Base-by-base conservation (phyloP, 176 grass and related monocot species). In the Musa beccarii region DNA sequence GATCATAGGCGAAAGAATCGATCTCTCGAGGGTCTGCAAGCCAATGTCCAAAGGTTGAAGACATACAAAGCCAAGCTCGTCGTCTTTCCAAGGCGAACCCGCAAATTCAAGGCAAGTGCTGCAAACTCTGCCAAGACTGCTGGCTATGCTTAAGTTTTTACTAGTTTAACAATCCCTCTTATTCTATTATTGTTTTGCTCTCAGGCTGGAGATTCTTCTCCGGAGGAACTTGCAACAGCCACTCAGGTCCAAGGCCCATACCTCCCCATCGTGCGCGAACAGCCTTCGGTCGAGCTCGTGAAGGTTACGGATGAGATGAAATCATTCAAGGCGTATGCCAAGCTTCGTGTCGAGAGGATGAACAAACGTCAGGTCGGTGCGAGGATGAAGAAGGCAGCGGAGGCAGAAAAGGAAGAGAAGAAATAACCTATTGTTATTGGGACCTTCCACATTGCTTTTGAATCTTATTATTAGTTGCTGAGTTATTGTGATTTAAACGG, bases 251-350 rank as follows among this genome's bases (percentile, higher is more conserved):
- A 88, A 23, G 92, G 92, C 0, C 77, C 86, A 26, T 96, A 89
- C 92, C 86, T 92, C 89, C 89, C 92, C 1, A 84, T 96, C 9
- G 67, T 71, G n/a, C 89, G 80, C 0, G 92, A 96, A 86, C 78
- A 87, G 85, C 84, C 86, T 20, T 61, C 84, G 0, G 74, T 96
- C 0, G 92, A 96, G 68, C 62, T 96, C 1, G 82, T 96, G 9
- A 96, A 96, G 89, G 86, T 96, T 1, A 92, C 89, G 0, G 92
- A 96, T 8, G 86, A 96, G 63, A 96, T 92, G 89, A 96, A 96
- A 74, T 78, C 75, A 1, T 89, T 89, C 82, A 89, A 83, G 84
- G 92, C 92, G 51, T 96, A 96, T 0, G 92, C 75, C 15, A 96
- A 96, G 78, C 85, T 96, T 63, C 89, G 92, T 0, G 76, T 92